phyloP scores from a whole-genome alignment of 768 basidiomycete genomes.

The Pseudohyphozyma bogoriensis region DNA sequence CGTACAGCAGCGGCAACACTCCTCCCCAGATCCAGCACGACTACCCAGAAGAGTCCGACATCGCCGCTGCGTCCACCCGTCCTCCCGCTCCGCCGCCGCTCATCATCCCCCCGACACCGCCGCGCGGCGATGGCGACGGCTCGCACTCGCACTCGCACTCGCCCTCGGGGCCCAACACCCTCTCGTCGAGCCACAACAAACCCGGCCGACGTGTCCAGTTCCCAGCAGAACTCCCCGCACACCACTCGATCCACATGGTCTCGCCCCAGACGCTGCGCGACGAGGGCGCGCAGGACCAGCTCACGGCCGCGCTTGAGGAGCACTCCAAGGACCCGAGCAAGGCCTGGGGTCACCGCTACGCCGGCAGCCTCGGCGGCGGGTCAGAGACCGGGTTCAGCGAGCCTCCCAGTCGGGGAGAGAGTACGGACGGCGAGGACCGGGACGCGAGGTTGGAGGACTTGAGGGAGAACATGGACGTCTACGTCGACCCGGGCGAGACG shows the following conservation, averaged over 20 bases:
- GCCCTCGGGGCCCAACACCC: constrained; percentile 9
- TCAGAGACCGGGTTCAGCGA: no score
- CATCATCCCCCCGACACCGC: constrained; percentile 1
- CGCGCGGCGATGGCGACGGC: neutral
- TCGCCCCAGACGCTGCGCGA: constrained; percentile 13
- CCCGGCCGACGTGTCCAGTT: constrained; percentile 16
- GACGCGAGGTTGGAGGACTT: constrained; percentile 15
- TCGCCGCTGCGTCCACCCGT: neutral
- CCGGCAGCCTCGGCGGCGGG: neutral
- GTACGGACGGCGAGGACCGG: constrained; percentile 24
- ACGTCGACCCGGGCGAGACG: constrained; percentile 55
- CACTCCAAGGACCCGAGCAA: constrained; percentile 9
- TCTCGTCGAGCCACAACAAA: neutral
- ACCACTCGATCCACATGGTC: constrained; percentile 18
- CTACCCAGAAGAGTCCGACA: neutral
- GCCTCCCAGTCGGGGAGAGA: constrained; percentile 19
- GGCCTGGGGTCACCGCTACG: neutral
- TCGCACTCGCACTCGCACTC: constrained; percentile 1
- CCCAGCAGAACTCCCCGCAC: constrained; percentile 12
- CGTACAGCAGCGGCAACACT: neutral
- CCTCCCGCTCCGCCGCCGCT: constrained; percentile 3
- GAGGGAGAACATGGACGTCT: constrained; percentile 36
- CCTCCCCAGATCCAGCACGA: neutral
- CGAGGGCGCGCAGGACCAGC: constrained; percentile 17
- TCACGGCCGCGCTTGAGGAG: constrained; percentile 18